Evolutionary conservation across 2,329 filamentous ascomycete species (phyloP), one percentile per base, ranked within the genome.

Genomic region (Aspergillus fijiensis): DNA sequence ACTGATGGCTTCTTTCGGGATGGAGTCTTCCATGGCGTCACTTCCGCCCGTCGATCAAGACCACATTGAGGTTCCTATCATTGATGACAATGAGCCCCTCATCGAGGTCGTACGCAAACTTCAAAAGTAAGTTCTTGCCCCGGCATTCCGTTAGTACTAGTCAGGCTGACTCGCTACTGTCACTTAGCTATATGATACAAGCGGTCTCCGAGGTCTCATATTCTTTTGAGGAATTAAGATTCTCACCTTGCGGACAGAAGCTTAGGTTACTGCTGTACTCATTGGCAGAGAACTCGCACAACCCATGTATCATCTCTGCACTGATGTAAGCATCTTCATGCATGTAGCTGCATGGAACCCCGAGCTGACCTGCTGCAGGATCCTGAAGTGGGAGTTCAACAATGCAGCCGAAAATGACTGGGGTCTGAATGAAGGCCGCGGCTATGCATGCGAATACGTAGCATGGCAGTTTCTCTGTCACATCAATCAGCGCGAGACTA

Each of bases 401-500:
- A 79, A 79, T 12, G 70, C 79, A 3, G 80, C 82, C 48, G 73
- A 80, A 51, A 81, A 83, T 53, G 84, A 86, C 61, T 79, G 81
- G 59, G 84, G 82, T 1, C 74, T 87, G 29, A 84, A 85, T 58
- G 78, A 83, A 66, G 82, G 82, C 10, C 78, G 84, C 63, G 84
- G 81, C 14, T 79, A 81, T 67, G 84, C 85, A 5, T 87, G 85
- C 66, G 85, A 87, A 70, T 81, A 84, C 58, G 81, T 87, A 7
- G 85, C 85, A n/a, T 86, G 84, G 84, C 81, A 85, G 55, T 86
- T 86, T 59, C 72, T 87, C 25, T 82, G 82, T 29, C 81, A 81
- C 61, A 72, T 87, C 49, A 81, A 83, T 11, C 80, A 85, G 57
- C 73, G 79, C 31, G 85, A 87, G 59, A 79, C 81, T 7, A 85